Percentiles rank a stretch among this genome's conserved stretches.
Conservation (phyloP, 2,329 filamentous ascomycete species). For the Calonectria fujianensis region DNA sequence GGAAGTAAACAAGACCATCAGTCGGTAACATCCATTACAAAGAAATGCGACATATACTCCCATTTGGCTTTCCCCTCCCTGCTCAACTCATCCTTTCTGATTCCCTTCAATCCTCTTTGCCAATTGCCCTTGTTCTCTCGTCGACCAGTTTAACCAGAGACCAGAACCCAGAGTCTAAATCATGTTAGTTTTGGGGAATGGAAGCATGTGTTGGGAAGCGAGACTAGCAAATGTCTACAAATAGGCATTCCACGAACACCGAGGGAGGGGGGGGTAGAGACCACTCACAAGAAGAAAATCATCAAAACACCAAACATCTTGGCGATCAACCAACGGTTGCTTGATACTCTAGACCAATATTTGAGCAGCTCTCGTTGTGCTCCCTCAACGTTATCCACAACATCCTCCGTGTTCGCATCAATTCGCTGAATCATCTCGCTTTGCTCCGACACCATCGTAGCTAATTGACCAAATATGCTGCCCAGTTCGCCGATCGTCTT, state of each 20-base stretch:
- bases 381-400: slow-evolving; percentile 98
- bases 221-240: no score
- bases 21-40: slow-evolving; percentile 52
- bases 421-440: slow-evolving; percentile 98
- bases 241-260: neutral
- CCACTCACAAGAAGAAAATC: slow-evolving; percentile 86
- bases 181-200: slow-evolving; percentile 26
- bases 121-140: slow-evolving; percentile 36
- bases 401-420: slow-evolving; percentile 97
- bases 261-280: neutral
- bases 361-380: slow-evolving; percentile 96
- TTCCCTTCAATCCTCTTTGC: slow-evolving; percentile 23
- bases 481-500: slow-evolving; percentile 95
- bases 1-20: slow-evolving; percentile 45
- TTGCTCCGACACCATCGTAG: slow-evolving; percentile 97
- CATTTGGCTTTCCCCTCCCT: slow-evolving; percentile 34
- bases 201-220: neutral
- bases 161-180: slow-evolving; percentile 63
- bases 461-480: slow-evolving; percentile 92
- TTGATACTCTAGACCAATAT: slow-evolving; percentile 95
- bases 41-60: slow-evolving; percentile 47
- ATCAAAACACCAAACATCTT: slow-evolving; percentile 89
- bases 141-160: slow-evolving; percentile 58
- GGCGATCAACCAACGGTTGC: slow-evolving; percentile 95
- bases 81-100: slow-evolving; percentile 29